Percentiles rank a stretch among this genome's conserved stretches.
Conservation (phyloP, 306 rosid species). For the Castanea crenata region DNA sequence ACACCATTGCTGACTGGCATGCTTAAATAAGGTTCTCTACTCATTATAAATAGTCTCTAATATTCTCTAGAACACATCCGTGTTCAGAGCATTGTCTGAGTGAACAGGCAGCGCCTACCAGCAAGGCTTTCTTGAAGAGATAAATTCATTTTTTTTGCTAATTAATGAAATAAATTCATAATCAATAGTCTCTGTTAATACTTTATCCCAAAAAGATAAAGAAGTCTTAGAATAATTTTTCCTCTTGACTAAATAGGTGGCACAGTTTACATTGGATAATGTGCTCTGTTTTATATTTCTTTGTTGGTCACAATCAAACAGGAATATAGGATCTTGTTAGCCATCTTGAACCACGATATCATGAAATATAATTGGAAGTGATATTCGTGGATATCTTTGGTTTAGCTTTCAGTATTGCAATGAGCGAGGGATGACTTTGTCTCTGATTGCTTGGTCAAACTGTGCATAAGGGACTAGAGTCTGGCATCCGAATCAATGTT, state of each 20-base stretch:
- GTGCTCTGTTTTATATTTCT: background rate
- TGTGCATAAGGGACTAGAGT: too few relatives aligned
- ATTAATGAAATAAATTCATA: too few relatives aligned
- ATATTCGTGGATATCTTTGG: background rate
- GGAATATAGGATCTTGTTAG: background rate
- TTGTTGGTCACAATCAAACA: background rate
- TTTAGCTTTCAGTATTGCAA: background rate
- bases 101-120: too few relatives aligned
- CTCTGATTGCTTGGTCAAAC: background rate
- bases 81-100: too few relatives aligned
- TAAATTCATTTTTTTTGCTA: too few relatives aligned
- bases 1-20: background rate
- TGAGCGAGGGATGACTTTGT: background rate
- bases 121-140: too few relatives aligned
- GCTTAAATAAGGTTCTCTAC: background rate
- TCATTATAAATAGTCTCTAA: background rate
- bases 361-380: background rate
- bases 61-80: background rate
- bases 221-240: too few relatives aligned
- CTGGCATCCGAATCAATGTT: background rate
- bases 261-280: background rate
- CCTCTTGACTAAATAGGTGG: too few relatives aligned
- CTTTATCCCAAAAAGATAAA: background rate
- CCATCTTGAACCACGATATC: background rate
- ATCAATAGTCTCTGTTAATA: background rate